A percentile compares a stretch with the other conserved stretches of the same genome.
phyloP scores from a whole-genome alignment of 2,329 filamentous ascomycete species.

The Chaetoscypha palmicola region DNA sequence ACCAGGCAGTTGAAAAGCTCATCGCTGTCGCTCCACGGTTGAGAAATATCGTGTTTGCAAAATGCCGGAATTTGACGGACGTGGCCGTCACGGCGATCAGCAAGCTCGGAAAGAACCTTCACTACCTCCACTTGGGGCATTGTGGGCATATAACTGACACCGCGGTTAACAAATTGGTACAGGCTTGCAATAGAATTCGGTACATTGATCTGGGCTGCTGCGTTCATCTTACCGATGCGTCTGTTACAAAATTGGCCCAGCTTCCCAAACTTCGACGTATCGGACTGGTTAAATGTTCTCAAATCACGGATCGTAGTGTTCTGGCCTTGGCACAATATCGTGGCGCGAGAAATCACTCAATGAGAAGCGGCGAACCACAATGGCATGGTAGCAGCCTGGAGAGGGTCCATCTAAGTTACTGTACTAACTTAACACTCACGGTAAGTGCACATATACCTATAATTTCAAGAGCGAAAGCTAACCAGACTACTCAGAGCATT shows the following conservation, averaged over 20 bases:
- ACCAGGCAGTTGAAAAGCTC: conserved; percentile 82
- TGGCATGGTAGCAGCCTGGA: conserved; percentile 49
- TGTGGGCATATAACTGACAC: conserved; percentile 86
- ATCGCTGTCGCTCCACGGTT: conserved; percentile 79
- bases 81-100: conserved; percentile 80
- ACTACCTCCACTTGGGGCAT: conserved; percentile 93
- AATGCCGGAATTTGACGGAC: conserved; percentile 91
- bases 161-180: conserved; percentile 77
- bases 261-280: conserved; percentile 93
- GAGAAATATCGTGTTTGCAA: conserved; percentile 87
- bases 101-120: conserved; percentile 86
- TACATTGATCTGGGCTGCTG: conserved; percentile 99
- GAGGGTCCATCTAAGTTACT: conserved; percentile 94
- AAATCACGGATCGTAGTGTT: conserved; percentile 86
- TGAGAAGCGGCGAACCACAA: neutral
- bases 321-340: conserved; percentile 66
- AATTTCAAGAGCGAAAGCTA: conserved; percentile 20
- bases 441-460: conserved; percentile 43
- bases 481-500: conserved; percentile 60
- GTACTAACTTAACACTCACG: conserved; percentile 71
- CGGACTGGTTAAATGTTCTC: conserved; percentile 86
- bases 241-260: conserved; percentile 73
- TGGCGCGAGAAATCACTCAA: conserved; percentile 1
- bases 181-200: conserved; percentile 82
- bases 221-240: conserved; percentile 76